A percentile compares a stretch with the other conserved stretches of the same genome.
phyloP scores from a whole-genome alignment of 2,329 filamentous ascomycete species.

The Diplodia mutila region DNA sequence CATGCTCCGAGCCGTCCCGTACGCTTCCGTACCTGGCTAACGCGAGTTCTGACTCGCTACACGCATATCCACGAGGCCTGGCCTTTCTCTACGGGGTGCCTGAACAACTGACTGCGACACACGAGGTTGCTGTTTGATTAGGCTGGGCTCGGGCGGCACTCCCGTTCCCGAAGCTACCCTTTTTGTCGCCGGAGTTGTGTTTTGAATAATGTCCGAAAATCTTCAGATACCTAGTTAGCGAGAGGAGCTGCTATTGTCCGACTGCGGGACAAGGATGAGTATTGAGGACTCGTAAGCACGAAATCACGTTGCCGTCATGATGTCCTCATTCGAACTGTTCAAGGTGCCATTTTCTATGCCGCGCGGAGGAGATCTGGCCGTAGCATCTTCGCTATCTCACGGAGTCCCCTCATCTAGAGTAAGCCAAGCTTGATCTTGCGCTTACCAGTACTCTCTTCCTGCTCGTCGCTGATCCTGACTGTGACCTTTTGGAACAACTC shows the following conservation, averaged over 20 bases:
- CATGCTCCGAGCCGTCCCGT: slow-evolving; percentile 20
- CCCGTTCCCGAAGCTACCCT: not conserved
- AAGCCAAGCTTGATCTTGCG: slow-evolving; percentile 76
- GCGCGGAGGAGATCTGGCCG: not conserved
- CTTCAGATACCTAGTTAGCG: not conserved
- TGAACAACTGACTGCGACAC: not conserved
- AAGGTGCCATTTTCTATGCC: slow-evolving; percentile 4
- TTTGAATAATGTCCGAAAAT: not conserved
- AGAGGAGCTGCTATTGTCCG: not conserved
- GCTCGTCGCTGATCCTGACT: slow-evolving; percentile 87
- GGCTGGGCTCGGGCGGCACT: not conserved
- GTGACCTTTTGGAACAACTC: slow-evolving; percentile 91
- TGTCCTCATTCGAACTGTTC: not conserved
- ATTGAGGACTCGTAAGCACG: not conserved
- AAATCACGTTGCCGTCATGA: not conserved
- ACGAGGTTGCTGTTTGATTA: not conserved
- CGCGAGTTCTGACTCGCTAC: not conserved
- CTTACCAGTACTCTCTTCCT: slow-evolving; percentile 96
- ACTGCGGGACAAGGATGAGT: not conserved
- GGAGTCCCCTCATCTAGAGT: slow-evolving; percentile 36
- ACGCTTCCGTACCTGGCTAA: not conserved
- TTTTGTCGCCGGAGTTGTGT: not conserved
- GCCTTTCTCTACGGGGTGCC: not conserved
- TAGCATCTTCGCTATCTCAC: not conserved
- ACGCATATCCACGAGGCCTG: not conserved